phyloP scores from a whole-genome alignment of 1,284 basidiomycete species.

The Fomitopsis palustris region DNA sequence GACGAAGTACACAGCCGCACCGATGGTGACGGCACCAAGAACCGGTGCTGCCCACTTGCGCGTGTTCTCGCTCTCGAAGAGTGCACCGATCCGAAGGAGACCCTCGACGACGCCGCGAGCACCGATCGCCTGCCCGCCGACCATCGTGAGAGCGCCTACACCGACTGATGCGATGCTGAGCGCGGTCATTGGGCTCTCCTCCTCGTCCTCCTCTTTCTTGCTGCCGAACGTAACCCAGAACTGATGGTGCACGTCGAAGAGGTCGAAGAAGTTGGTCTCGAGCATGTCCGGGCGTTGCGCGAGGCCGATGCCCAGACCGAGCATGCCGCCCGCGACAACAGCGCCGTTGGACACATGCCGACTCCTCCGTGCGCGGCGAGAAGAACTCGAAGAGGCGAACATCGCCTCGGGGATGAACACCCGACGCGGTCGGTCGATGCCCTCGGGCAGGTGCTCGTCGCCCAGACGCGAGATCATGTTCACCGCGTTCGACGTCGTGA shows the following conservation, averaged over 20 bases:
- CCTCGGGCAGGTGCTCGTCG: conserved; percentile 77
- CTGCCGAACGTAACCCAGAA: conserved; percentile 65
- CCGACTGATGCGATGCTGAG: conserved; percentile 76
- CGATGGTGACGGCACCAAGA: conserved; percentile 73
- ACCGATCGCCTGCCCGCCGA: conserved; percentile 79
- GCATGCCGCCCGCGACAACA: conserved; percentile 68
- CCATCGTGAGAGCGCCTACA: conserved; percentile 86
- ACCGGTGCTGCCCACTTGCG: conserved; percentile 89
- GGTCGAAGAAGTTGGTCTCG: conserved; percentile 74
- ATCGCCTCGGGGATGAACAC: conserved; percentile 96
- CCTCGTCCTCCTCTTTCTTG: conserved; percentile 35
- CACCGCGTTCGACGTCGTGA: conserved; percentile 69
- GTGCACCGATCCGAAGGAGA: conserved; percentile 67
- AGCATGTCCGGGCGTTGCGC: conserved; percentile 67
- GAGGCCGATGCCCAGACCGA: conserved; percentile 75
- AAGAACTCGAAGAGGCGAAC: too few relatives aligned
- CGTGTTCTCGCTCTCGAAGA: conserved; percentile 80
- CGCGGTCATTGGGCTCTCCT: conserved; percentile 60
- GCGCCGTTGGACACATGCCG: conserved; percentile 43
- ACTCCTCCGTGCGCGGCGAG: too few relatives aligned
- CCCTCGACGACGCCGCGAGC: conserved; percentile 77
- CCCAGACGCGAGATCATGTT: conserved; percentile 68
- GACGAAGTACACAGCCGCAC: conserved; percentile 80
- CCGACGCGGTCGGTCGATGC: conserved; percentile 76
- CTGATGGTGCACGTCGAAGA: conserved; percentile 88